Percentiles rank a stretch among this genome's conserved stretches.
Conservation (phyloP, 106 monocot species). For the Dendrobium chrysotoxum region DNA sequence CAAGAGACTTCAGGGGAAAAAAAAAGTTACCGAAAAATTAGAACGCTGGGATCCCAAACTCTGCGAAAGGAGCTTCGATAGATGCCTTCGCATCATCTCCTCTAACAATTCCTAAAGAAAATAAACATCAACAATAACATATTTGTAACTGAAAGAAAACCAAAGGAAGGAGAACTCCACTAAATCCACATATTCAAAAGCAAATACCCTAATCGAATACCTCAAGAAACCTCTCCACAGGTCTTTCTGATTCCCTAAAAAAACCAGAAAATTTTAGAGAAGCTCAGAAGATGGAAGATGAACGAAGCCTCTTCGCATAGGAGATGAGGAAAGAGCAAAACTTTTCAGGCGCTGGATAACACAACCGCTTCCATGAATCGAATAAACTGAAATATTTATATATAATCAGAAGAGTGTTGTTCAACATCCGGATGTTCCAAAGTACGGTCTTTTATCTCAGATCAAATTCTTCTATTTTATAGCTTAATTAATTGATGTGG, state of each 20-base stretch:
- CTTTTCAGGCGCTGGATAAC: too few species aligned
- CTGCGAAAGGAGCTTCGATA: slow-evolving; percentile 10
- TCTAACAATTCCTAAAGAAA: neutral
- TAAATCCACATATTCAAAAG: neutral
- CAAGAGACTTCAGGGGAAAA: neutral
- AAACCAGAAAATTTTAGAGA: neutral
- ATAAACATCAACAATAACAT: neutral
- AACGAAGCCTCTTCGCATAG: neutral
- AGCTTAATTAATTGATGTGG: too few species aligned
- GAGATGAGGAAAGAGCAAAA: neutral
- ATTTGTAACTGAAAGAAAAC: neutral
- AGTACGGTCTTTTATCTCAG: too few species aligned
- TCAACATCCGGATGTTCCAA: too few species aligned
- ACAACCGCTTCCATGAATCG: too few species aligned
- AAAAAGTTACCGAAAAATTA: slow-evolving; percentile 15
- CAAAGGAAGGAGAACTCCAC: neutral
- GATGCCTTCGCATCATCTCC: slow-evolving; percentile 14
- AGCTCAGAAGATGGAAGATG: neutral
- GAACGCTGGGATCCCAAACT: slow-evolving; percentile 13
- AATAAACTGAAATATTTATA: too few species aligned
- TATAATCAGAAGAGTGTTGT: too few species aligned
- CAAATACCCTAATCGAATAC: neutral
- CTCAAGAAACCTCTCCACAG: neutral
- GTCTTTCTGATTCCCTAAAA: neutral
- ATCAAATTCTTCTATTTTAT: too few species aligned